Conservation (phyloP, 2,329 filamentous ascomycete species). For the Cercospora sp. region DNA sequence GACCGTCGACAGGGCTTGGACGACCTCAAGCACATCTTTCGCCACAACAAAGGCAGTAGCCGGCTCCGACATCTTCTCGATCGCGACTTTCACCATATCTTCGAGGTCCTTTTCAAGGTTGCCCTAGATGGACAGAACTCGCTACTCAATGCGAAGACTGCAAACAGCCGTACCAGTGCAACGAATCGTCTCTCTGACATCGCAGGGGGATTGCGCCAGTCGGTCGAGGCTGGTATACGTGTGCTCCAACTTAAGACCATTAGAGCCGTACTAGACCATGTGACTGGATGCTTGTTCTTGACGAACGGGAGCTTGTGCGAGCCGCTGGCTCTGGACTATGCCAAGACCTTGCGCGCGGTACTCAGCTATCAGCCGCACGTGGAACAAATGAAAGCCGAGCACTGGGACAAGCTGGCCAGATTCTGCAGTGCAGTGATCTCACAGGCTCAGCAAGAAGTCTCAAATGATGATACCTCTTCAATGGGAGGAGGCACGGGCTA, state of each 20-base stretch:
- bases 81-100: conserved; percentile 76
- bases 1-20: conserved; percentile 55
- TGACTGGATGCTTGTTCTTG: conserved; percentile 61
- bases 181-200: conserved; percentile 64
- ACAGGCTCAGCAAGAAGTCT: conserved; percentile 27
- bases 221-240: conserved; percentile 67
- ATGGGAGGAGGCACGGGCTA: conserved; percentile 17
- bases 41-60: conserved; percentile 51
- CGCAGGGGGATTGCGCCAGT: conserved; percentile 69
- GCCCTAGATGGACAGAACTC: conserved; percentile 66
- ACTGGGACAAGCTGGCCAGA: conserved; percentile 68
- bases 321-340: conserved; percentile 72
- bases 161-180: conserved; percentile 40
- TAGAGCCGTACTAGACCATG: conserved; percentile 76
- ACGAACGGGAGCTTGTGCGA: conserved; percentile 67
- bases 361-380: conserved; percentile 73
- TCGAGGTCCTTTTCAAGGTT: conserved; percentile 75
- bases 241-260: conserved; percentile 70
- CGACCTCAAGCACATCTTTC: conserved; percentile 58
- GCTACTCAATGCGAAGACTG: conserved; percentile 57
- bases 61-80: conserved; percentile 60
- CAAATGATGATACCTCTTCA: conserved; percentile 22
- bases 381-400: conserved; percentile 56
- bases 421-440: conserved; percentile 69
- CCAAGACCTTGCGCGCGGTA: conserved; percentile 70